Percentiles rank a stretch among this genome's conserved stretches.
Evolutionary conservation across 441 rosid species (phyloP).

Genomic region (Kokia cookei): DNA sequence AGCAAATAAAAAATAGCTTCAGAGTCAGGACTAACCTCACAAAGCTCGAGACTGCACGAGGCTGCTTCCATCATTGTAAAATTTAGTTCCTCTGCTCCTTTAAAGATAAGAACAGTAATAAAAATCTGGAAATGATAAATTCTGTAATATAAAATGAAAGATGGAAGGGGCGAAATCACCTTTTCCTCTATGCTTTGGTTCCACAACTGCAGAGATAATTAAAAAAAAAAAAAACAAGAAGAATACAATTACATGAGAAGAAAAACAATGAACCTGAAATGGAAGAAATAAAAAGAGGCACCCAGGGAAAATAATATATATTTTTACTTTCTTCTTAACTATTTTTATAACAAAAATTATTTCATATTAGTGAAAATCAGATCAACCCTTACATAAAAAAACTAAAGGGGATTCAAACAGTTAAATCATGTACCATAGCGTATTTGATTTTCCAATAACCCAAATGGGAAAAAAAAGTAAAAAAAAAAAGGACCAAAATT

Average conservation of each 20-base stretch:
- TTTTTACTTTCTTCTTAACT: neutral
- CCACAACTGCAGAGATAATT: neutral
- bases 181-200: neutral
- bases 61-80: slow-evolving; percentile 10
- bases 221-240: neutral
- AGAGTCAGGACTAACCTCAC: neutral
- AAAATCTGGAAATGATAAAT: neutral
- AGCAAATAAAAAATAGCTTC: neutral
- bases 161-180: neutral
- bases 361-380: slow-evolving; percentile 29
- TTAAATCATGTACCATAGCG: slow-evolving; percentile 4
- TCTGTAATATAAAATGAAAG: neutral
- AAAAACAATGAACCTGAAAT: neutral
- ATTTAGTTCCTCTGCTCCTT: neutral
- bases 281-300: neutral
- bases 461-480: neutral
- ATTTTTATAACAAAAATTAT: slow-evolving; percentile 5
- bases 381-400: slow-evolving; percentile 45
- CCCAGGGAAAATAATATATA: neutral
- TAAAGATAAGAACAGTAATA: neutral
- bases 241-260: neutral
- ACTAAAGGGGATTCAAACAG: slow-evolving; percentile 32
- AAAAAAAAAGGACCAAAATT: neutral
- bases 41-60: slow-evolving; percentile 26
- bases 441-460: slow-evolving; percentile 11